phyloP scores from a whole-genome alignment of 78 protist species.

The Dictyostelium capitatum region DNA sequence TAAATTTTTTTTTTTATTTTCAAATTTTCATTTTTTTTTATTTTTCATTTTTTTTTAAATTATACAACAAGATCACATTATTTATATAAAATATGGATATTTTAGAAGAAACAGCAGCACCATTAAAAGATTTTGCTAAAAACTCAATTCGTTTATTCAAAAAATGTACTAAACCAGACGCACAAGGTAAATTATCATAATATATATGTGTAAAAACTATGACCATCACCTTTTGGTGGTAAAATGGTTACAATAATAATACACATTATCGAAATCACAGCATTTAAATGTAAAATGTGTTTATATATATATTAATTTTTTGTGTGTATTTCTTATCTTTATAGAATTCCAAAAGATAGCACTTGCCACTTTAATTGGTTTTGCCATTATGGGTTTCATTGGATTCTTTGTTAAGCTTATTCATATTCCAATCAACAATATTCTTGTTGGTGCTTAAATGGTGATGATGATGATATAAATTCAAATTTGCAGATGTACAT shows the following conservation, averaged over 20 bases:
- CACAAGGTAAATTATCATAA: constrained; percentile 62
- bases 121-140: constrained; percentile 84
- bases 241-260: not conserved
- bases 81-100: constrained; percentile 62
- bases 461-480: no score
- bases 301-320: no score
- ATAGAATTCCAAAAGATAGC: constrained; percentile 95
- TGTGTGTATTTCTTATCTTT: not conserved
- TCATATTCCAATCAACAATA: constrained; percentile 97
- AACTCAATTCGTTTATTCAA: constrained; percentile 84
- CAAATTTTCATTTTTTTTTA: no score
- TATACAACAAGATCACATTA: no score
- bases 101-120: constrained; percentile 68
- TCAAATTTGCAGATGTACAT: no score
- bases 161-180: constrained; percentile 86
- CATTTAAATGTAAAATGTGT: no score
- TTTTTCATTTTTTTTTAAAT: no score
- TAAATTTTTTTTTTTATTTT: no score
- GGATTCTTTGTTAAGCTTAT: constrained; percentile 96
- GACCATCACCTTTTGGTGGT: no score
- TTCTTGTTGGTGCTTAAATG: constrained; percentile 84
- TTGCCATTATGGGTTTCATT: constrained; percentile 94
- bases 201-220: not conserved
- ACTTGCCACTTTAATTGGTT: constrained; percentile 92
- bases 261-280: no score